phyloP scores from a whole-genome alignment of 805 yeast species.

The Teunomyces panamensis region DNA sequence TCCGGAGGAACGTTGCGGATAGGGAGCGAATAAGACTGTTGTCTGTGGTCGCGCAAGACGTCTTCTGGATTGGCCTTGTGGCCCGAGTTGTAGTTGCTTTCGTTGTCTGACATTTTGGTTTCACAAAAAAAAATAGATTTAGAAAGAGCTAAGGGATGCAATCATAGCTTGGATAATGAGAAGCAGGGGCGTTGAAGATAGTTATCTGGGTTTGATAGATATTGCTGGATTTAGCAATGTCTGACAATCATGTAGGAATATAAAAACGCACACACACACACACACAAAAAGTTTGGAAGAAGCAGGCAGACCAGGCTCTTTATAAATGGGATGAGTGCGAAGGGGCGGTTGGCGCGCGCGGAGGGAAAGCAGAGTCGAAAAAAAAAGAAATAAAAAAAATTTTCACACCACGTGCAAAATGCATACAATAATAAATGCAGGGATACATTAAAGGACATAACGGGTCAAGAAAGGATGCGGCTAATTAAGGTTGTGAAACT shows the following conservation, averaged over 20 bases:
- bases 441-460: too few species aligned
- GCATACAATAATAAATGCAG: too few species aligned
- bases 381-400: not conserved
- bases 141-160: not conserved
- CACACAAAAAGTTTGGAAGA: not conserved
- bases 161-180: slow-evolving; percentile 7
- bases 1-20: slow-evolving; percentile 11
- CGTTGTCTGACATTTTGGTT: slow-evolving; percentile 37
- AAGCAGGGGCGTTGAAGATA: not conserved
- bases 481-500: too few species aligned
- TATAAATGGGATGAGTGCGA: not conserved
- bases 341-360: not conserved
- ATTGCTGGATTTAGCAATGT: slow-evolving; percentile 2
- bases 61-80: slow-evolving; percentile 29
- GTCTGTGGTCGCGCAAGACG: slow-evolving; percentile 38
- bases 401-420: not conserved
- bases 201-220: not conserved
- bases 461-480: too few species aligned
- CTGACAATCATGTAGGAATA: slow-evolving; percentile 7
- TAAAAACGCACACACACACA: not conserved
- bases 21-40: slow-evolving; percentile 36
- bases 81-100: slow-evolving; percentile 31
- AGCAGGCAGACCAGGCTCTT: not conserved
- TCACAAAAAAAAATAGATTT: not conserved
- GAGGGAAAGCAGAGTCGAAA: not conserved